A percentile compares a stretch with the other conserved stretches of the same genome.
These are phyloP conservation scores for Trichoderma polysporum DNA, from an alignment of 2,329 filamentous ascomycete species.

Conservation along the genomic window DNA sequence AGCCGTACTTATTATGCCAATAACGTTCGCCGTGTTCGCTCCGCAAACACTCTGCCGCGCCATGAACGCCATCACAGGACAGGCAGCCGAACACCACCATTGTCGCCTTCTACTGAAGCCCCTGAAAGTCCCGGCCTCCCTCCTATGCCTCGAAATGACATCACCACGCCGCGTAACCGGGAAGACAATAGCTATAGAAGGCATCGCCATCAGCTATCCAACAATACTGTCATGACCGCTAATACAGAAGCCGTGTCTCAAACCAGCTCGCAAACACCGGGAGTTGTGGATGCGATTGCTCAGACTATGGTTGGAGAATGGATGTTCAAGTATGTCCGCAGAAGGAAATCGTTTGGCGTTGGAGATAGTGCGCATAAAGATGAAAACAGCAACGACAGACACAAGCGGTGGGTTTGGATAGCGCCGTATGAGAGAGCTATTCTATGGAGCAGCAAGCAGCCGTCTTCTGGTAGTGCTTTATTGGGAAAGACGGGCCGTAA, in stretches of 20 bases:
- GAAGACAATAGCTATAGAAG: constrained; percentile 45
- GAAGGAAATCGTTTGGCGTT: constrained; percentile 87
- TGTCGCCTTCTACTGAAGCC: constrained; percentile 66
- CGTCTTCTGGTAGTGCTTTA: constrained; percentile 79
- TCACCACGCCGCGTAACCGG: constrained; percentile 58
- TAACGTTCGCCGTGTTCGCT: constrained; percentile 81
- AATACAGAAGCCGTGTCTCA: constrained; percentile 45
- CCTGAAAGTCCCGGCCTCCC: constrained; percentile 71
- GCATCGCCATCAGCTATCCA: constrained; percentile 60
- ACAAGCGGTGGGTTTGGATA: constrained; percentile 98
- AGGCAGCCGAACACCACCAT: constrained; percentile 60
- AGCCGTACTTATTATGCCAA: constrained; percentile 53
- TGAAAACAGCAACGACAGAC: constrained; percentile 72
- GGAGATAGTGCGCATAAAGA: constrained; percentile 65
- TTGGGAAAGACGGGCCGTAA: constrained; percentile 95
- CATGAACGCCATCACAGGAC: constrained; percentile 50
- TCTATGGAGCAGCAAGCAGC: constrained; percentile 98
- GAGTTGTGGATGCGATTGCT: constrained; percentile 92
- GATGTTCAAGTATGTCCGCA: constrained; percentile 89
- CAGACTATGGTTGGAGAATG: constrained; percentile 98
- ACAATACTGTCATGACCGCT: constrained; percentile 55
- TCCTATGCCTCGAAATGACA: constrained; percentile 70
- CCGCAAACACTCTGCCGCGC: constrained; percentile 69
- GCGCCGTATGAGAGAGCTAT: constrained; percentile 94
- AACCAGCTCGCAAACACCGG: constrained; percentile 65